Evolutionary conservation across 495 filamentous ascomycete species (phyloP).

Genomic region (Trichocladium antarcticum): DNA sequence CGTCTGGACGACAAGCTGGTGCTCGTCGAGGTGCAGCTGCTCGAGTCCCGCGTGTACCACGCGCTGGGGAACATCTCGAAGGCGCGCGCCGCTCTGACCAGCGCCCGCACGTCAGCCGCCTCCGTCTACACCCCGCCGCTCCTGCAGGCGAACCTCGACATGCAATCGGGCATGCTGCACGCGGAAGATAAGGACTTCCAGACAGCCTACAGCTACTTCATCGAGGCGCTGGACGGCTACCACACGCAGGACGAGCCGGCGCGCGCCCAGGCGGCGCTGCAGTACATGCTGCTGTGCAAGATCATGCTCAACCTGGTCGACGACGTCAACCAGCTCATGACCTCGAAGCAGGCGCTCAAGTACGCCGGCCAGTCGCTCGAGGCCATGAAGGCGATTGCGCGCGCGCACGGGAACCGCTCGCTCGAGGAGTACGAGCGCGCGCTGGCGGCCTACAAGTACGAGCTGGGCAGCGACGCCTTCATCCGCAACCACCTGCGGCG

Average conservation of each 20-base stretch:
- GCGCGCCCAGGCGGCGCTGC: conserved; percentile 80
- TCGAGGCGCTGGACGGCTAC: conserved; percentile 95
- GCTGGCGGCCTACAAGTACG: conserved; percentile 74
- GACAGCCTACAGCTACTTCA: conserved; percentile 96
- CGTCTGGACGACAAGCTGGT: conserved; percentile 97
- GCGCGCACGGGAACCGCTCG: conserved; percentile 85
- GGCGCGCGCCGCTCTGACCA: conserved; percentile 87
- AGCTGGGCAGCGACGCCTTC: conserved; percentile 85
- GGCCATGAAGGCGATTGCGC: conserved; percentile 96
- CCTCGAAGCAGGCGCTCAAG: conserved; percentile 87
- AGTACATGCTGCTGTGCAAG: conserved; percentile 99
- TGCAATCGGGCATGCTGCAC: conserved; percentile 98
- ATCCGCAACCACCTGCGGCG: conserved; percentile 89
- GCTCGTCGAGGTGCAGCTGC: conserved; percentile 94
- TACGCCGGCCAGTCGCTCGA: conserved; percentile 91
- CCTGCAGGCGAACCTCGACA: conserved; percentile 90
- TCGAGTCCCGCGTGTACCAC: conserved; percentile 95
- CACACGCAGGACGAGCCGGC: conserved; percentile 77
- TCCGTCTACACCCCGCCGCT: conserved; percentile 94
- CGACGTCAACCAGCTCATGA: conserved; percentile 87
- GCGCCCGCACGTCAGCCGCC: conserved; percentile 85
- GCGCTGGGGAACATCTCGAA: conserved; percentile 94
- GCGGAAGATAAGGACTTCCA: conserved; percentile 98
- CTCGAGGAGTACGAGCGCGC: conserved; percentile 95
- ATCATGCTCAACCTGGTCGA: conserved; percentile 97